Base-by-base conservation (phyloP, 1,139 yeast genomes). In the Pneumocystis canis region DNA sequence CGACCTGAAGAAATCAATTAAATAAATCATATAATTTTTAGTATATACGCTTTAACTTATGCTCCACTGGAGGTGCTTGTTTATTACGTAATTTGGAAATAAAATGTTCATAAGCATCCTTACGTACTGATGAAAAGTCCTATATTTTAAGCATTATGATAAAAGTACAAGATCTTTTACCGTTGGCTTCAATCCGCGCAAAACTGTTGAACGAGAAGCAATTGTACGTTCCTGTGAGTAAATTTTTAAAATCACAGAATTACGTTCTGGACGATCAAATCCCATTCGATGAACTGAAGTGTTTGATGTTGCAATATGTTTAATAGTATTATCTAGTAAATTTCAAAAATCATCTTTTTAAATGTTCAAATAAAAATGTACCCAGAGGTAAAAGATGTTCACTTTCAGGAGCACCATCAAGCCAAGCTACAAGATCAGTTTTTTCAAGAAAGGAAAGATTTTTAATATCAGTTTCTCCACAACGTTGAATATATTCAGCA, bases 401-500 rank as follows among this genome's bases (percentile, higher is more conserved):
- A 25, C 64, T 61, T 5, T 58, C 56, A 16, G 65, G 41, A n/a
- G 65, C 63, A 25, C 65, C 65, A 32, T 58, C 58, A n/a, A 64
- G 18, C 56, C 58, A 64, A 16, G 63, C 58, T 14, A 63, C 32
- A 11, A 65, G 79, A 71, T 90, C 96, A 3, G 90, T 84, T 74
- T 95, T 84, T 68, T 89, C 95, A 73, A 88, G 76, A 71, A 92
- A 90, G 66, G 89, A 84, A 73, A 94, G 82, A 68, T 88, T 88
- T 3, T 82, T 78, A 56, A 90, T 79, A 3, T 82, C 80, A 61
- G 80, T 76, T 63, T 80, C 81, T 67, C 83, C 84, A 69, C 96
- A 87, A 62, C 81, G 84, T 31, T 84, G 80, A 67, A 89, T 81
- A 71, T 92, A 90, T 65, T 89, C 96, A 14, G 96, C 85, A 62